Evolutionary conservation across 1,284 basidiomycete species (phyloP).

Genomic region (Puccinia triticina): DNA sequence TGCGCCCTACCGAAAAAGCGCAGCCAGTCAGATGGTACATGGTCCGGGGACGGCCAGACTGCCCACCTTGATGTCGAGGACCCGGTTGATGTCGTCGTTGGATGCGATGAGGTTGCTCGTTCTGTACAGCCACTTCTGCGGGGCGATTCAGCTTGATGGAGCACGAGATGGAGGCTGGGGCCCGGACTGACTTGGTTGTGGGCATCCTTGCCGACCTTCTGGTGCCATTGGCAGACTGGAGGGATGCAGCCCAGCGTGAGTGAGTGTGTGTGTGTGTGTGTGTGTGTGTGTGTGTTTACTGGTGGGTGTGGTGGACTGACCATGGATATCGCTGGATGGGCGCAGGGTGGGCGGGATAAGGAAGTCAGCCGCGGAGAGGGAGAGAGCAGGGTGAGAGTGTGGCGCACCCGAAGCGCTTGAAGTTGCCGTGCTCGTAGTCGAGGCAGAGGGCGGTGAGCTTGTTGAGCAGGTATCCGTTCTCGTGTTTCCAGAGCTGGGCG

Average conservation of each 20-base stretch:
- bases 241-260: no score
- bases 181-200: conserved; percentile 34
- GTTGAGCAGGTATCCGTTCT: conserved; percentile 38
- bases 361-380: no score
- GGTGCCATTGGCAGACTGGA: conserved; percentile 50
- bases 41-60: no score
- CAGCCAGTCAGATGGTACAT: no score
- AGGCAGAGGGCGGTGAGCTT: conserved; percentile 22
- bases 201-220: conserved; percentile 40
- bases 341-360: no score
- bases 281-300: not conserved
- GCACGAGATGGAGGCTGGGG: not conserved
- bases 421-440: conserved; percentile 50
- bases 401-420: conserved; percentile 32
- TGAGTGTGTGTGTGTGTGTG: no score
- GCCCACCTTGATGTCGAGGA: conserved; percentile 47
- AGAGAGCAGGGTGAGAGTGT: not conserved
- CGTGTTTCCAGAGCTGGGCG: conserved; percentile 44
- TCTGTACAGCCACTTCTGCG: conserved; percentile 47
- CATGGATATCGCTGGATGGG: conserved; percentile 32
- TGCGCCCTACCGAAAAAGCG: not conserved
- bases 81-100: conserved; percentile 45
- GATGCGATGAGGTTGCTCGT: conserved; percentile 39
- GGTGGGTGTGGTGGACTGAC: not conserved
- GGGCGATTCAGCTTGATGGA: not conserved